Evolutionary conservation across 345 rosid genomes (phyloP).

Genomic region (Clausena lansium): DNA sequence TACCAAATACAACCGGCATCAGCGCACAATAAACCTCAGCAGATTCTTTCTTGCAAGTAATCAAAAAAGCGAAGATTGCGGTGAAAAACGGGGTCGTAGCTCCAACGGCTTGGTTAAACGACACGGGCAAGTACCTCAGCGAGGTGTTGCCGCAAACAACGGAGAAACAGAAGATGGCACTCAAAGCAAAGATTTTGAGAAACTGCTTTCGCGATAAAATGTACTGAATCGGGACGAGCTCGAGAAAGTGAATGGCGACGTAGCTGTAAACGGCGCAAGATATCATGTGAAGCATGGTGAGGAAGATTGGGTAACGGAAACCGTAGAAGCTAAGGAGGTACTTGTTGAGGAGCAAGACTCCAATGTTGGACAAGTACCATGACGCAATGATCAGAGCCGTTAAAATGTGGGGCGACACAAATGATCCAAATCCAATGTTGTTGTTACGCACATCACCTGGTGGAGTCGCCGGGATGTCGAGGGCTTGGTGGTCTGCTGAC

Average conservation of each 20-base stretch:
- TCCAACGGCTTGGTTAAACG: slow-evolving; percentile 98
- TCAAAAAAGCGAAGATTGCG: slow-evolving; percentile 86
- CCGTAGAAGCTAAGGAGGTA: slow-evolving; percentile 93
- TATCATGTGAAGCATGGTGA: slow-evolving; percentile 92
- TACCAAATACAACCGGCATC: slow-evolving; percentile 89
- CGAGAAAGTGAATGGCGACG: slow-evolving; percentile 65
- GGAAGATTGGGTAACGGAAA: slow-evolving; percentile 84
- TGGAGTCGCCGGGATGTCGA: slow-evolving; percentile 92
- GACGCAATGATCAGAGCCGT: slow-evolving; percentile 81
- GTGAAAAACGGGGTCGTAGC: slow-evolving; percentile 98
- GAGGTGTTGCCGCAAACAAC: slow-evolving; percentile 97
- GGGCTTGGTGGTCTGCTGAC: slow-evolving; percentile 37
- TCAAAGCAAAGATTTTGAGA: slow-evolving; percentile 72
- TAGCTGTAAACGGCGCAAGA: slow-evolving; percentile 84
- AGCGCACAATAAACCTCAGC: slow-evolving; percentile 82
- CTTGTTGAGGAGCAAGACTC: slow-evolving; percentile 90
- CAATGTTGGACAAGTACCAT: slow-evolving; percentile 94
- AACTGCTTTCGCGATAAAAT: slow-evolving; percentile 75
- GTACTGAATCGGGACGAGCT: slow-evolving; percentile 81
- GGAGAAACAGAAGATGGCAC: slow-evolving; percentile 85
- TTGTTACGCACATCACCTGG: slow-evolving; percentile 59
- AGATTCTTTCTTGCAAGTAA: slow-evolving; percentile 87
- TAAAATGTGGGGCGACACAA: slow-evolving; percentile 49
- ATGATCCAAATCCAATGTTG: slow-evolving; percentile 33
- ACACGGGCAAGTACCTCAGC: slow-evolving; percentile 88